Evolutionary conservation across 495 filamentous ascomycete genomes (phyloP).

Genomic region (Platismatia glauca): DNA sequence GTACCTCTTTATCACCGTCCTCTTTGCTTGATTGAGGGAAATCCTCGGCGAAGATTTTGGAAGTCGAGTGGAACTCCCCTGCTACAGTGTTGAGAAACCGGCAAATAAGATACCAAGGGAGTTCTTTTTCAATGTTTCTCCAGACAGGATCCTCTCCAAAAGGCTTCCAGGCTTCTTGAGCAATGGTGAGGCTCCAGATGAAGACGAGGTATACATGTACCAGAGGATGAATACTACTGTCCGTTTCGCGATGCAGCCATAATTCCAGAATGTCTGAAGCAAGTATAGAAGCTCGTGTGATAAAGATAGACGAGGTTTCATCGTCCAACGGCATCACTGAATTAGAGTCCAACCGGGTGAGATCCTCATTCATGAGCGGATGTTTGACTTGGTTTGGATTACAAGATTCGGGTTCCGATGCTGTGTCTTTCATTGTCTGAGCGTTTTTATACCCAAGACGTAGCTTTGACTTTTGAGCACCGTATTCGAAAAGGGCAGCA

Average conservation of each 20-base stretch:
- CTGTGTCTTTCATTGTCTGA: neutral
- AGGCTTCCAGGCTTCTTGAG: conserved; percentile 35
- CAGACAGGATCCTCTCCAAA: conserved; percentile 36
- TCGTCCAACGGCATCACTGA: neutral
- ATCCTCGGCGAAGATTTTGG: conserved; percentile 16
- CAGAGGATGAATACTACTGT: conserved; percentile 40
- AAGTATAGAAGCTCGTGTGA: neutral
- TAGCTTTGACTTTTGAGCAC: neutral
- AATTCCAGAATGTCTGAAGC: neutral
- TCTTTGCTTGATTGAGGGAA: conserved; percentile 49
- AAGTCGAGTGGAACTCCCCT: conserved; percentile 27
- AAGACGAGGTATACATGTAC: conserved; percentile 64
- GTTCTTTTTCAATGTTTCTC: conserved; percentile 40
- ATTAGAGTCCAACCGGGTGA: neutral
- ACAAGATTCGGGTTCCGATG: neutral
- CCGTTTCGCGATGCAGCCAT: neutral
- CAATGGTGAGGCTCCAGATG: conserved; percentile 38
- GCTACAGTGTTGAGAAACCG: conserved; percentile 57
- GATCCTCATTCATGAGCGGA: no score
- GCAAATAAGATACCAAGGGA: conserved; percentile 60
- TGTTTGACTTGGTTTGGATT: neutral
- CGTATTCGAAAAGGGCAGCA: conserved; percentile 1
- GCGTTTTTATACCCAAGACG: neutral
- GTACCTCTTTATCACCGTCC: conserved; percentile 34
- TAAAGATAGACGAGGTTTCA: neutral